Conservation (phyloP, 2,329 filamentous ascomycete genomes). For the Pseudopyricularia cyperi region DNA sequence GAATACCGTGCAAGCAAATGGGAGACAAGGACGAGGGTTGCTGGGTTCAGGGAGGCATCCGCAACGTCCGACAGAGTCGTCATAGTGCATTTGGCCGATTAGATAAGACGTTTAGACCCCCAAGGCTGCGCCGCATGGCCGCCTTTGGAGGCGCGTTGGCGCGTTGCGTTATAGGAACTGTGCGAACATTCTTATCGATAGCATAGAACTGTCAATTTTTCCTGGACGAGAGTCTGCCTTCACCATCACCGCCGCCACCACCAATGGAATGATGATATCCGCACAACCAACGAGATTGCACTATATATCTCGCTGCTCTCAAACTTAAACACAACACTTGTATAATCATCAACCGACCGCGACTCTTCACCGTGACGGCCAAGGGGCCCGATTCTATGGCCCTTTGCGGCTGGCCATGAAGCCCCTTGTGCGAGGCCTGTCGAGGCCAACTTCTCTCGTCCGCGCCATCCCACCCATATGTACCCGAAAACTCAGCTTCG, state of each 20-base stretch:
- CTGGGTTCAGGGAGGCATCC: background rate
- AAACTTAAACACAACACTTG: too few relatives aligned
- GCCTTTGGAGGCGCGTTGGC: background rate
- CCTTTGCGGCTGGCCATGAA: background rate
- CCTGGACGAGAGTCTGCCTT: too few relatives aligned
- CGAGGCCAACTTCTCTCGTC: background rate
- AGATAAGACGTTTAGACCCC: background rate
- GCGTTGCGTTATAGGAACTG: background rate
- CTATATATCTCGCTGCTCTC: too few relatives aligned
- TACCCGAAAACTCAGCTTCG: background rate
- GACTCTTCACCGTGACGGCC: background rate
- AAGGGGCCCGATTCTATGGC: background rate
- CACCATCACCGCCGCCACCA: too few relatives aligned
- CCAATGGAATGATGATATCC: too few relatives aligned
- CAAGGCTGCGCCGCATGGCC: background rate
- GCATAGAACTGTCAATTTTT: too few relatives aligned
- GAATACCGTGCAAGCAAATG: background rate
- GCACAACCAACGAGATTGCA: too few relatives aligned
- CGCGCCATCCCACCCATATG: background rate
- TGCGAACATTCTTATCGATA: too few relatives aligned
- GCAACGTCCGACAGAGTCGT: background rate
- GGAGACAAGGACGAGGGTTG: background rate
- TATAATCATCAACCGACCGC: too few relatives aligned
- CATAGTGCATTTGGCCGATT: background rate
- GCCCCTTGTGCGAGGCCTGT: background rate